Percentiles rank a stretch among this genome's conserved stretches.
Evolutionary conservation across 805 yeast species (phyloP).

Genomic region (Nadsonia fulvescens): DNA sequence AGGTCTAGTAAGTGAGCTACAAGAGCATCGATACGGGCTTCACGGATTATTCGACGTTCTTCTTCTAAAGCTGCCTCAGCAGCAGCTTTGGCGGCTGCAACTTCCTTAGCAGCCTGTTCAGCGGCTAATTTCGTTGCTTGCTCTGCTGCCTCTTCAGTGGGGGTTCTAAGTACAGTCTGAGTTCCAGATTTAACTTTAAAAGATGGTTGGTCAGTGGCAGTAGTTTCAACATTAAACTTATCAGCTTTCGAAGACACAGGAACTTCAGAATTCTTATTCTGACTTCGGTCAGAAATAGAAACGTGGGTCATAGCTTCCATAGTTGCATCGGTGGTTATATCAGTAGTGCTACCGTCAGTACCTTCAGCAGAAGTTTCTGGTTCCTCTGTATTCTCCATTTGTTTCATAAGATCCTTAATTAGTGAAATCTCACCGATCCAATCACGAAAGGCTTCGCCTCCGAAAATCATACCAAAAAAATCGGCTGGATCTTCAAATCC

Average conservation of each 20-base stretch:
- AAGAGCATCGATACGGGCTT: constrained; percentile 45
- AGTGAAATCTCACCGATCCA: constrained; percentile 75
- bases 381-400: constrained; percentile 30
- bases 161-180: too few relatives aligned
- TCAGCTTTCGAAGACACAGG: too few relatives aligned
- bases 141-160: constrained; percentile 6
- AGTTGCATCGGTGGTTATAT: too few relatives aligned
- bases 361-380: constrained; percentile 13
- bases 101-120: constrained; percentile 16
- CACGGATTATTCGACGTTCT: constrained; percentile 50
- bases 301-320: constrained; percentile 5
- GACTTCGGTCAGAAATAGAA: too few relatives aligned
- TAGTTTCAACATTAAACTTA: too few relatives aligned
- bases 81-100: constrained; percentile 26
- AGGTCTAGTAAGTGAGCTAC: constrained; percentile 37
- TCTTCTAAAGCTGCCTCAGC: constrained; percentile 55
- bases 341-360: constrained; percentile 7
- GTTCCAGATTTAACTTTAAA: too few relatives aligned
- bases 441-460: constrained; percentile 75
- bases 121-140: too few relatives aligned
- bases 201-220: too few relatives aligned
- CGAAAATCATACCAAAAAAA: constrained; percentile 69
- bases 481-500: constrained; percentile 76
- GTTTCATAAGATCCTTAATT: constrained; percentile 54
- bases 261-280: too few relatives aligned